Base-by-base conservation (phyloP, 192 early-diverging fungal genomes). In the Podila minutissima region DNA sequence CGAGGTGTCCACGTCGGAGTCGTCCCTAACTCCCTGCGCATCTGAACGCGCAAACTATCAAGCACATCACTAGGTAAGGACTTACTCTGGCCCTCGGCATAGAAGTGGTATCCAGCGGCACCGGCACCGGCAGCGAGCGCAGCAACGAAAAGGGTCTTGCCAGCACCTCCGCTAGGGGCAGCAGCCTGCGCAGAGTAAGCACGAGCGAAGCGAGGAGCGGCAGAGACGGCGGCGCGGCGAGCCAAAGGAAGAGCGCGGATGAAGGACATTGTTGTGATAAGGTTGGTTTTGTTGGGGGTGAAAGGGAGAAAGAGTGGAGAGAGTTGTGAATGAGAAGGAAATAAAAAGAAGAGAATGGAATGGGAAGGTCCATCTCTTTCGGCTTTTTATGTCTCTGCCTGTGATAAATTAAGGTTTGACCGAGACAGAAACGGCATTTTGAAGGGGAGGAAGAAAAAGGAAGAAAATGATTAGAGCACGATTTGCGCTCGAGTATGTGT, bases 31-130 rank as follows among this genome's bases (percentile, higher is more conserved):
- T 3, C 41, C 41, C 41, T 46, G 41, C 41, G 13, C 41, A 46
- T 4, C 41, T 46, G 12, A 46, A 55, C 53, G 53, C 53, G 53
- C 24, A 69, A 48, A 55, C 53, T 38, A 31, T 26, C 33, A 33
- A 2, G 33, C 33, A 33, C 33, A 33, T 33, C 33, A 33, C 1
- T 11, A 32, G n/a, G 33, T 37, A 11, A 12, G 22, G 59, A 72
- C 75, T 79, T 79, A 79, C 75, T 63, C 60, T 79, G 50, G 22
- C 48, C 59, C 37, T 79, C 63, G 61, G 57, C 28, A 41, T 79
- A 79, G 15, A 72, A 50, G 51, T 72, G 65, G 66, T 79, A 79
- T n/a, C 69, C 75, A 59, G 69, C 70, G 67, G 75, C 75, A 38
- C 75, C 75, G 51, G 66, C 75, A 63, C 75, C 75, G 51, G 75